A percentile compares a stretch with the other conserved stretches of the same genome.
Conservation (phyloP, 148 eudicot genomes). For the Rhododendron simsii region DNA sequence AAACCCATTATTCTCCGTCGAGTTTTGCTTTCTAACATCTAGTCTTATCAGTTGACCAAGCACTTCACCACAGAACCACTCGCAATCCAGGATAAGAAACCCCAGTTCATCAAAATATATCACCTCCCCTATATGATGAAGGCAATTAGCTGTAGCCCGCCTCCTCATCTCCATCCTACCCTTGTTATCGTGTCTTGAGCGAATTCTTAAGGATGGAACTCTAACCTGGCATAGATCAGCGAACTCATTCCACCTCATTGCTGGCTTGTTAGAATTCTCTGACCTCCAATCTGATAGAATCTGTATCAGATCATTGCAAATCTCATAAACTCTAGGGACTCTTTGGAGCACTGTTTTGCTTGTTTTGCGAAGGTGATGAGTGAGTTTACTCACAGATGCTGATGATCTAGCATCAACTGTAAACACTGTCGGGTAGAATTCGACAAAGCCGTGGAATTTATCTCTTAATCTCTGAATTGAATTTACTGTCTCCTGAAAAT, state of each 20-base stretch:
- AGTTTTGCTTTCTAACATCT: constrained; percentile 41
- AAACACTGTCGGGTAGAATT: constrained; percentile 75
- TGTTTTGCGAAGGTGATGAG: constrained; percentile 62
- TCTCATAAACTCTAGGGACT: constrained; percentile 76
- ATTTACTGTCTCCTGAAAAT: constrained; percentile 47
- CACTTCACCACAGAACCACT: constrained; percentile 86
- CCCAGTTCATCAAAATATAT: constrained; percentile 82
- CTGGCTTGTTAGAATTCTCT: constrained; percentile 62
- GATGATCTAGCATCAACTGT: constrained; percentile 93
- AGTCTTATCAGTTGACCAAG: constrained; percentile 53
- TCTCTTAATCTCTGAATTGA: constrained; percentile 60
- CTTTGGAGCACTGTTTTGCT: constrained; percentile 65
- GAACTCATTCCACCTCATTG: constrained; percentile 81
- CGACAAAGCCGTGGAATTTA: constrained; percentile 59
- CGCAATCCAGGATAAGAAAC: constrained; percentile 63
- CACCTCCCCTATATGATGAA: constrained; percentile 81
- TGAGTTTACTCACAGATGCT: constrained; percentile 62
- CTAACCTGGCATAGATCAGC: constrained; percentile 68
- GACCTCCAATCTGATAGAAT: constrained; percentile 72
- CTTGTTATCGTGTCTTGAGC: constrained; percentile 53
- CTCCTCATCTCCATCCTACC: constrained; percentile 80
- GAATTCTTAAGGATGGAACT: constrained; percentile 64
- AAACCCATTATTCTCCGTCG: constrained; percentile 51
- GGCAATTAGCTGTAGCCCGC: constrained; percentile 58
- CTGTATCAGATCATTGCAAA: constrained; percentile 65